Evolutionary conservation across 768 basidiomycete species (phyloP).

Genomic region (Lentinula detonsa): DNA sequence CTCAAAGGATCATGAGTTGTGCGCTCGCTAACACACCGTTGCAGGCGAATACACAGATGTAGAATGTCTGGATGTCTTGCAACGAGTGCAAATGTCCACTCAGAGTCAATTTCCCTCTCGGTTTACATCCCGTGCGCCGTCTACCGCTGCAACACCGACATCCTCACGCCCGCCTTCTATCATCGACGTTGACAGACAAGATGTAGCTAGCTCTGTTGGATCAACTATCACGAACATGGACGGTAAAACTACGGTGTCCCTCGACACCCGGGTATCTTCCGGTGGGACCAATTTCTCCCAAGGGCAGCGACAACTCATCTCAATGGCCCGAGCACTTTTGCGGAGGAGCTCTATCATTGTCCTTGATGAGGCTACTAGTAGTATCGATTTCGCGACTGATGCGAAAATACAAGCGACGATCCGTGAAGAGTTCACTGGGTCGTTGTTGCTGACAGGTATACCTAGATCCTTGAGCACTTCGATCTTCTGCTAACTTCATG

Average conservation of each 20-base stretch:
- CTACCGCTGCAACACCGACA: conserved; percentile 39
- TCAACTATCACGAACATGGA: conserved; percentile 52
- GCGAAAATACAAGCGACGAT: conserved; percentile 88
- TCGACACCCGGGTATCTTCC: conserved; percentile 77
- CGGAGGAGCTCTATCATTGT: conserved; percentile 69
- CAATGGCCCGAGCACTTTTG: conserved; percentile 78
- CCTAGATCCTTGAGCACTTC: neutral
- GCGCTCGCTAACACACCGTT: neutral
- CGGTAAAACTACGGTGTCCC: conserved; percentile 46
- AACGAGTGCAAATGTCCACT: conserved; percentile 73
- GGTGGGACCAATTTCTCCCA: conserved; percentile 91
- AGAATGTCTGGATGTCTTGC: conserved; percentile 76
- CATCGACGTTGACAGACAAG: conserved; percentile 29
- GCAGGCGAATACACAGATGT: conserved; percentile 70
- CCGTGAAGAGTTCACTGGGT: conserved; percentile 75
- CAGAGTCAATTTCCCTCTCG: conserved; percentile 43
- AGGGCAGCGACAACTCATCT: conserved; percentile 84
- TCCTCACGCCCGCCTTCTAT: conserved; percentile 39
- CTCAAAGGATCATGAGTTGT: neutral
- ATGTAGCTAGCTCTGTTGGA: conserved; percentile 30
- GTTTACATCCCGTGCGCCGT: conserved; percentile 42
- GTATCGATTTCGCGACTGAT: conserved; percentile 84
- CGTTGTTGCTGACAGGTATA: conserved; percentile 67
- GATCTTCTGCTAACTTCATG: neutral
- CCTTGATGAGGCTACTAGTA: conserved; percentile 80